Conservation (phyloP, 2,329 filamentous ascomycete species). For the Aspergillus melleus region DNA sequence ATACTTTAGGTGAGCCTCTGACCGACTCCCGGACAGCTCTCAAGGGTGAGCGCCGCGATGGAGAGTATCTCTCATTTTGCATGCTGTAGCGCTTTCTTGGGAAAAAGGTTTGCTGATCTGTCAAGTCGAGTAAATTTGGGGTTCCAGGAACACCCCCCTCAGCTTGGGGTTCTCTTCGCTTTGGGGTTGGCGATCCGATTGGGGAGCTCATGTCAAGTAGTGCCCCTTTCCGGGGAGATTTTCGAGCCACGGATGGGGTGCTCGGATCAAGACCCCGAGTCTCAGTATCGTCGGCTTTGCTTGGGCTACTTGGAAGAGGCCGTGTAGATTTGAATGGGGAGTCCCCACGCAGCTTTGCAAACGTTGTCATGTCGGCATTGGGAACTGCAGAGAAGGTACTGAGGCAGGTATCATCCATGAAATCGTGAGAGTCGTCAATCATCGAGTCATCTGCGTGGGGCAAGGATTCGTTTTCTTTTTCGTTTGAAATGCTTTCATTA, state of each 20-base stretch:
- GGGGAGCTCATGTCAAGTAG: slow-evolving; percentile 36
- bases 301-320: slow-evolving; percentile 45
- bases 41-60: slow-evolving; percentile 46
- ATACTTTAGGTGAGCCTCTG: slow-evolving; percentile 55
- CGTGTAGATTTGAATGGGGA: slow-evolving; percentile 56
- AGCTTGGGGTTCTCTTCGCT: slow-evolving; percentile 48
- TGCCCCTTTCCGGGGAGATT: slow-evolving; percentile 29
- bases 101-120: slow-evolving; percentile 68
- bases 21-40: slow-evolving; percentile 39
- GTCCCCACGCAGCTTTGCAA: slow-evolving; percentile 67
- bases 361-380: slow-evolving; percentile 72
- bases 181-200: slow-evolving; percentile 49
- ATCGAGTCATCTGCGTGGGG: slow-evolving; percentile 28
- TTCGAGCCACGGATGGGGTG: slow-evolving; percentile 53
- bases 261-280: slow-evolving; percentile 21
- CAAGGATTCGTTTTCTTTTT: slow-evolving; percentile 24
- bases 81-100: slow-evolving; percentile 50
- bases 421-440: slow-evolving; percentile 33
- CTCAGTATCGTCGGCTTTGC: slow-evolving; percentile 20
- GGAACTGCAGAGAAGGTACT: slow-evolving; percentile 89
- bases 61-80: slow-evolving; percentile 37
- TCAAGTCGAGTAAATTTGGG: slow-evolving; percentile 85
- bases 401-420: slow-evolving; percentile 55
- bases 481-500: slow-evolving; percentile 19
- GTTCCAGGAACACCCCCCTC: slow-evolving; percentile 55